These are phyloP conservation scores for Tricholomella constricta DNA, from an alignment of 768 basidiomycete species.

Conservation along the genomic window DNA sequence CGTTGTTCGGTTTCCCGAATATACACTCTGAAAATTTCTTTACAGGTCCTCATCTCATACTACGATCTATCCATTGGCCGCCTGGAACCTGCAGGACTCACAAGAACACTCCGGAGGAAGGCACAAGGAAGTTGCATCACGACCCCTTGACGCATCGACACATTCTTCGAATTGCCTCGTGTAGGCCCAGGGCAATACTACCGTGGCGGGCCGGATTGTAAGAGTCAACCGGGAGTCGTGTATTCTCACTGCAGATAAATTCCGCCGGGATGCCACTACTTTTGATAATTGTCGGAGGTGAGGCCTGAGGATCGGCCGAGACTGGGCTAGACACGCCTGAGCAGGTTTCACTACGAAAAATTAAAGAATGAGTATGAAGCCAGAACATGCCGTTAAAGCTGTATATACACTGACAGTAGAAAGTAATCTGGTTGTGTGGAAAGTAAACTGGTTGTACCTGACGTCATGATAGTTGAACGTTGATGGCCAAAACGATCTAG, in stretches of 20 bases:
- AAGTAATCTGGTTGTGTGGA: no score
- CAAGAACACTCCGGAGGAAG: background rate
- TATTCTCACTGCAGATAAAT: background rate
- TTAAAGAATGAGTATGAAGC: no score
- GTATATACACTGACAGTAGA: no score
- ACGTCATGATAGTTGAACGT: no score
- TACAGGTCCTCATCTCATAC: background rate
- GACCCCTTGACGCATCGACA: no score
- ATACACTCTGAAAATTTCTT: background rate
- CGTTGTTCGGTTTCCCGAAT: background rate
- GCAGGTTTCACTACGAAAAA: no score
- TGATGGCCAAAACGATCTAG: no score
- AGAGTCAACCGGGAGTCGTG: no score
- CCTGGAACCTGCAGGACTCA: background rate
- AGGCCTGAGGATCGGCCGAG: background rate
- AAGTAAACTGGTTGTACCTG: no score
- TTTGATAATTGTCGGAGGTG: no score
- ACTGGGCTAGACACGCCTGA: background rate
- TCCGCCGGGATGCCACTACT: slow-evolving; percentile 3
- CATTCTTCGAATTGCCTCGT: background rate
- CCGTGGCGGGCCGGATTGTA: background rate
- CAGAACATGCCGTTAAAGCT: no score
- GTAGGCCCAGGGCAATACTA: background rate
- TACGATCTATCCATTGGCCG: background rate
- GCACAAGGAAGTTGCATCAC: background rate